Conservation (phyloP, 495 filamentous ascomycete species). For the Astrothelium subdiscretum region DNA sequence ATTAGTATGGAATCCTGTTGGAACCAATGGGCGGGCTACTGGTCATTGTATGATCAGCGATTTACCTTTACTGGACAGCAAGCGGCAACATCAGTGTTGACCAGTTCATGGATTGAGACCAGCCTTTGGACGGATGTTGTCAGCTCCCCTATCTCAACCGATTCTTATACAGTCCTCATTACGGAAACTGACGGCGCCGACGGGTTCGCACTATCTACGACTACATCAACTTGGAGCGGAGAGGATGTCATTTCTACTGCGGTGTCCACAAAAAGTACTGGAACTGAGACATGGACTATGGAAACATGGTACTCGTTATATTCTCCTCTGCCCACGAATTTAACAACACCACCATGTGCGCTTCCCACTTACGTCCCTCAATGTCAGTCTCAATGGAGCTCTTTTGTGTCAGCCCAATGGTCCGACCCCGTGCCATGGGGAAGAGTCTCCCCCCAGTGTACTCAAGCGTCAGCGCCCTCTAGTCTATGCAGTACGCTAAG, state of each 20-base stretch:
- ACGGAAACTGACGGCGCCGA: background rate
- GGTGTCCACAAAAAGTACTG: background rate
- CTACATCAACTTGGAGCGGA: background rate
- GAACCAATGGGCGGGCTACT: background rate
- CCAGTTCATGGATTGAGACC: background rate
- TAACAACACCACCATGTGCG: background rate
- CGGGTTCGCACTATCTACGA: background rate
- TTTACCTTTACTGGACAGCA: background rate
- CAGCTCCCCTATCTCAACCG: background rate
- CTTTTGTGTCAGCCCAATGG: background rate
- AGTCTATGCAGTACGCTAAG: background rate
- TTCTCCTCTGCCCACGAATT: background rate
- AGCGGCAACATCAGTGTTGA: background rate
- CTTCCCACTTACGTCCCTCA: slow-evolving; percentile 1
- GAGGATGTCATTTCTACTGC: background rate
- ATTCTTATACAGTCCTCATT: background rate
- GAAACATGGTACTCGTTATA: background rate
- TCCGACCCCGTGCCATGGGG: background rate
- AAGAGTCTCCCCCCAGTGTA: background rate
- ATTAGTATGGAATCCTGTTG: background rate
- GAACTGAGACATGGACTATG: background rate
- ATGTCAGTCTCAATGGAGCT: slow-evolving; percentile 5
- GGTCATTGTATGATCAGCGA: background rate
- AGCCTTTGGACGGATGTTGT: background rate
- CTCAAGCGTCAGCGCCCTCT: background rate